Base-by-base conservation (phyloP, 176 grass and related monocot species). In the Lolium multiflorum region DNA sequence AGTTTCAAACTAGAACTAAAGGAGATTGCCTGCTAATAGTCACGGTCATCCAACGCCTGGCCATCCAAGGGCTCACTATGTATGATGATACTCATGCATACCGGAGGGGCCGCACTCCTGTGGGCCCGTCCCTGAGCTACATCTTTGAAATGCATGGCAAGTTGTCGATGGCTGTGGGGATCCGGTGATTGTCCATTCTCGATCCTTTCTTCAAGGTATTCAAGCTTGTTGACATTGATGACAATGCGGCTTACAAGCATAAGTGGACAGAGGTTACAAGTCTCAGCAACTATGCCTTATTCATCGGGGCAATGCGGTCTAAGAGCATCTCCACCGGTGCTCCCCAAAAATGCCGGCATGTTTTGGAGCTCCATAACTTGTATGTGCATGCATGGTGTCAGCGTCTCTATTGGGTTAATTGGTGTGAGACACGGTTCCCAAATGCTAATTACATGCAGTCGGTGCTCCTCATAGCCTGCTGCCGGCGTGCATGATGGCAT, bases 81-180 rank as follows among this genome's bases (percentile, higher is more conserved):
- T 0, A 4, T 8, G 0, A 20, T 4, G 1, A 41, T 10, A 4
- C 1, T 20, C 4, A 4, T 3, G 8, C 31, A 0, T 68, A 41
- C 17, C 4, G 28, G 28, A 31, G 28, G 31, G 1, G 31, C 31
- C 31, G 3, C 31, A 35, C 31, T 35, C 31, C 31, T 35, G 31
- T 35, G 31, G 31, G 31, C 31, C 31, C 31, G 2, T 35, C 31
- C 31, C 31, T 2, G 1, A 44, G 18, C 4, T 44, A n/a, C 39
- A 71, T 71, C 10, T 71, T 71, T 0, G 68, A 71, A 0, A 2
- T 71, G 20, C 18, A 71, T 46, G 20, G 39, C 1, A 46, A 71
- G 39, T 1, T 3, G 5, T 21, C 10, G 20, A 71, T 71, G 38
- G 68, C 39, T 6, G 4, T 43, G 0, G 39, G 0, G 17, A 2